Evolutionary conservation across 2,329 filamentous ascomycete genomes (phyloP), one percentile per base, ranked within the genome.

Genomic region (Apiospora marii): DNA sequence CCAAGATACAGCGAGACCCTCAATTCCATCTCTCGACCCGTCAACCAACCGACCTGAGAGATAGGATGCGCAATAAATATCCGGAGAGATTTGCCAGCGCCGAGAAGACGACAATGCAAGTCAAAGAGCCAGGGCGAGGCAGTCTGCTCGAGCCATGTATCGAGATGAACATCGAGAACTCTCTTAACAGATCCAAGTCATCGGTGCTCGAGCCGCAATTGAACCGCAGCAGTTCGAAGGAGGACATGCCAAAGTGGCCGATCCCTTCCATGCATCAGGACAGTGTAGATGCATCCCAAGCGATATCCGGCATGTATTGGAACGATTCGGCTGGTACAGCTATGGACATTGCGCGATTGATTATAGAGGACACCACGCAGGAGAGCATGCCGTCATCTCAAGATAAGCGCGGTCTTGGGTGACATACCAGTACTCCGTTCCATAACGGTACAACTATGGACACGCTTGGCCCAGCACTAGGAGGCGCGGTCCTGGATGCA

Each of bases 21-120:
- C 84, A 84, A 41, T 91, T 90, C 79, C 84, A 89, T 73, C 82
- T 92, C n/a, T 85, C 87, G 5, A 87, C 80, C 73, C 84, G 90
- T 64, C 88, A 91, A 74, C 90, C 90, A 0, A 92, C 90, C 0
- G 90, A 92, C 77, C 79, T 92, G 70, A 84, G 90, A 74, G 90
- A 92, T 74, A 85, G 90, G 30, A 85, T 92, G 44, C 86, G 90
- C 61, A 92, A 92, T 80, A 91, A 90, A 76, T 91, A 90, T 75
- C 88, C 89, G 3, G 86, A 86, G 19, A 87, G 89, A 44, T 92
- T 90, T 76, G 84, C 86, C 34, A 82, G 83, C 71, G 88, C 89
- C 67, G 88, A 90, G 77, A 90, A 89, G 80, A 86, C 87, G 44
- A 82, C 83, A 4, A 84, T 88, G 71, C 85, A 86, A 67, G 78